A percentile compares a stretch with the other conserved stretches of the same genome.
Conservation (phyloP, 2,329 filamentous ascomycete genomes). For the Ceratocystis harringtonii region DNA sequence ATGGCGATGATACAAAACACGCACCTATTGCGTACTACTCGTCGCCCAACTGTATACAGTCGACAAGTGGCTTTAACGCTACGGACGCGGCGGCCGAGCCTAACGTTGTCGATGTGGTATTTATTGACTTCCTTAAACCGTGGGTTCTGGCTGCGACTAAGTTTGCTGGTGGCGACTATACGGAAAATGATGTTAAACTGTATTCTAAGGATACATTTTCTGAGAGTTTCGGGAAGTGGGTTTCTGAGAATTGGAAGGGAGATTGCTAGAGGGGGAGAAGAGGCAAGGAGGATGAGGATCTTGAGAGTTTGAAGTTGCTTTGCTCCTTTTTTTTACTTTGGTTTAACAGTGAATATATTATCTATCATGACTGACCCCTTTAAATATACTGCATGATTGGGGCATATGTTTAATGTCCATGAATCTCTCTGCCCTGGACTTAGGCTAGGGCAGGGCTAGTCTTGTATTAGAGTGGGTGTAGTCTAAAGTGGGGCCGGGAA, state of each 20-base stretch:
- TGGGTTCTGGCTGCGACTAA: constrained; percentile 65
- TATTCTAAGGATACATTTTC: constrained; percentile 43
- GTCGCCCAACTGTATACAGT: constrained; percentile 73
- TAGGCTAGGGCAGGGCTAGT: background rate
- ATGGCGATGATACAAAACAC: constrained; percentile 87
- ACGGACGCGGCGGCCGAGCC: constrained; percentile 34
- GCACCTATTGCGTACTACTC: constrained; percentile 55
- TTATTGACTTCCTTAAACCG: constrained; percentile 77
- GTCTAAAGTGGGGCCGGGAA: background rate
- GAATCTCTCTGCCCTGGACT: background rate
- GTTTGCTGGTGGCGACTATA: constrained; percentile 39
- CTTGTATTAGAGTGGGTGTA: background rate
- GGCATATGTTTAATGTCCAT: background rate
- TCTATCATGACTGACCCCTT: background rate
- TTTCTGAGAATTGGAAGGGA: constrained; percentile 41
- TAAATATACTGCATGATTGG: background rate
- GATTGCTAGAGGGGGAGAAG: constrained; percentile 26
- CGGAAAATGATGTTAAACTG: constrained; percentile 31
- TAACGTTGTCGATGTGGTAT: constrained; percentile 70
- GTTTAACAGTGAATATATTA: background rate
- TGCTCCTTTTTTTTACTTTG: no score
- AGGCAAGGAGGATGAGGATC: background rate
- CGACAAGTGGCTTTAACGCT: constrained; percentile 45
- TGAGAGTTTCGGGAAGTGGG: constrained; percentile 41
- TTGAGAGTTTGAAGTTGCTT: no score